These are phyloP conservation scores for Calocera viscosa DNA, from an alignment of 768 basidiomycete species.

Conservation along the genomic window DNA sequence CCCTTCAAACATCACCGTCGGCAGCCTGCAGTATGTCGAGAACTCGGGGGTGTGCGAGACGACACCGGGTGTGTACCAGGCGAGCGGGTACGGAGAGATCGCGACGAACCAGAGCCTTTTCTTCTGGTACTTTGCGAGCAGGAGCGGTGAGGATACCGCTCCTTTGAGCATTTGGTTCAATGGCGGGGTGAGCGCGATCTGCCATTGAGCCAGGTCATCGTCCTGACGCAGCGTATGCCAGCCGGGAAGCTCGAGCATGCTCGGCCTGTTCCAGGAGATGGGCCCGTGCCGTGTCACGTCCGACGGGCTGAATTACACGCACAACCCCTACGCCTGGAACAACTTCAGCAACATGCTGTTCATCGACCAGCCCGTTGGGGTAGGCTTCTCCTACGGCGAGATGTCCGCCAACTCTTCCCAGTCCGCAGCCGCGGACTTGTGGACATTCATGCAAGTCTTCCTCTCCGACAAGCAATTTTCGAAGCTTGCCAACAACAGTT, in stretches of 20 bases:
- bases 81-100: slow-evolving; percentile 54
- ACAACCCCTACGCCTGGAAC: slow-evolving; percentile 50
- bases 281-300: slow-evolving; percentile 47
- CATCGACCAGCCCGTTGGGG: slow-evolving; percentile 54
- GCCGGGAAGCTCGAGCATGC: slow-evolving; percentile 51
- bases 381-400: slow-evolving; percentile 49
- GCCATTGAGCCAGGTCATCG: neutral
- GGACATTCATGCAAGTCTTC: slow-evolving; percentile 53
- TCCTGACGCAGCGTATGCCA: slow-evolving; percentile 10
- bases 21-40: slow-evolving; percentile 43
- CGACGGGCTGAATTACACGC: slow-evolving; percentile 36
- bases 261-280: slow-evolving; percentile 49
- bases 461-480: slow-evolving; percentile 43
- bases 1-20: slow-evolving; percentile 17
- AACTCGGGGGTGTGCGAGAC: slow-evolving; percentile 56
- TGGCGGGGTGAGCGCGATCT: slow-evolving; percentile 29
- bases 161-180: slow-evolving; percentile 60
- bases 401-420: slow-evolving; percentile 39
- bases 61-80: slow-evolving; percentile 47
- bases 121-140: slow-evolving; percentile 60
- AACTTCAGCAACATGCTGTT: slow-evolving; percentile 45
- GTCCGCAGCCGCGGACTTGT: slow-evolving; percentile 44
- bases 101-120: slow-evolving; percentile 46
- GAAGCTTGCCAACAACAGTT: slow-evolving; percentile 33
- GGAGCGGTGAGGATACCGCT: slow-evolving; percentile 47